Percentiles rank a stretch among this genome's conserved stretches.
These are phyloP conservation scores for Penicillium janthinellum DNA, from an alignment of 2,329 filamentous ascomycete genomes.

Conservation along the genomic window DNA sequence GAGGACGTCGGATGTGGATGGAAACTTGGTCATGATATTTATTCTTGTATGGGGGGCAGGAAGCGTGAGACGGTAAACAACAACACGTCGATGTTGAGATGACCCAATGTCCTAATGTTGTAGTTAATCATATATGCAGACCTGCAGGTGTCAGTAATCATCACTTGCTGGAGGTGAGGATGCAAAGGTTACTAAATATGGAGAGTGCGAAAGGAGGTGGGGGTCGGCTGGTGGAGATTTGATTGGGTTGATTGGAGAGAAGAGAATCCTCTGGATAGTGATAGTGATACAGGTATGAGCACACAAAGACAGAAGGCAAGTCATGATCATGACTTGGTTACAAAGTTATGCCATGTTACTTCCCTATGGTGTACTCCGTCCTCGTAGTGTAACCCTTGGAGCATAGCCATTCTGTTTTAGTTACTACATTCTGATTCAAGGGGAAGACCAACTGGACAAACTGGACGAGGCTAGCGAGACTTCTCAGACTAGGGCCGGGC, in stretches of 20 bases:
- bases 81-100: background rate
- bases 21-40: background rate
- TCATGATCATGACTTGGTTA: too few species aligned
- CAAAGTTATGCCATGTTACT: background rate
- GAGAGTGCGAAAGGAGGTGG: background rate
- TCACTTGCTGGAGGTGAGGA: background rate
- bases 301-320: background rate
- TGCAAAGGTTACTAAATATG: constrained; percentile 9
- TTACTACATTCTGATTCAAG: background rate
- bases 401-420: background rate
- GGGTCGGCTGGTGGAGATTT: background rate
- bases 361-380: background rate
- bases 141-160: background rate
- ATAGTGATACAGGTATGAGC: too few species aligned
- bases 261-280: background rate
- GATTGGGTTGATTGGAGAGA: background rate
- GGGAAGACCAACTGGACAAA: background rate
- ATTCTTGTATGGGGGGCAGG: background rate
- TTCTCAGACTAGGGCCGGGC: constrained; percentile 19
- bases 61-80: too few species aligned
- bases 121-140: background rate
- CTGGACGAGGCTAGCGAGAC: constrained; percentile 6
- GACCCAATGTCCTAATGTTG: background rate
- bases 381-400: background rate
- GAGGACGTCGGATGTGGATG: background rate